Evolutionary conservation across 768 basidiomycete genomes (phyloP).

Genomic region (Psilocybe tampanensis): DNA sequence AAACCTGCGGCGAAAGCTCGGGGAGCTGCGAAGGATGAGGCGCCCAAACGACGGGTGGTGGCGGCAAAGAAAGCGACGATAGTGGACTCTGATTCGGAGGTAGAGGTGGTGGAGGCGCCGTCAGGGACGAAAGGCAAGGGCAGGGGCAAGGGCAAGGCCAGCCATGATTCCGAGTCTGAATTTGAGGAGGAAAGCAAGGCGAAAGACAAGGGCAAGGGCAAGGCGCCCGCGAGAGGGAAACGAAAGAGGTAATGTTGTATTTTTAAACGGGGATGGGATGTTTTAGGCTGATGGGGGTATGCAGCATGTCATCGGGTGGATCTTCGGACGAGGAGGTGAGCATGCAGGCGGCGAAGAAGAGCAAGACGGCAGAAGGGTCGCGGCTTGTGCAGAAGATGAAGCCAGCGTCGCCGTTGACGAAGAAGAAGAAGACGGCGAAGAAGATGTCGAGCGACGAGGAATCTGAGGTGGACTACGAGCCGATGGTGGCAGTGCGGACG

Average conservation of each 20-base stretch:
- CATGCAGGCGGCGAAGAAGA: constrained; percentile 36
- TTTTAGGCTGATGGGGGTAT: not conserved
- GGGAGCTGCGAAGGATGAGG: constrained; percentile 18
- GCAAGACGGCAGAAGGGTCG: constrained; percentile 27
- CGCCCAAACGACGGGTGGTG: constrained; percentile 6
- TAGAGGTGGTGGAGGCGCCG: constrained; percentile 23
- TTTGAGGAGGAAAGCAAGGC: not conserved
- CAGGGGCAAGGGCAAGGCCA: constrained; percentile 21
- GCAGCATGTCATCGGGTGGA: constrained; percentile 11
- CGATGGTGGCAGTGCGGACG: constrained; percentile 32
- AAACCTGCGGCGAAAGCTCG: constrained; percentile 7
- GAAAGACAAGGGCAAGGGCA: constrained; percentile 27
- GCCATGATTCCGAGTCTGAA: not conserved
- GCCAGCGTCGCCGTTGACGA: constrained; percentile 55
- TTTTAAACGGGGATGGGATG: not conserved
- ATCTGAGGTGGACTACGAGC: constrained; percentile 49
- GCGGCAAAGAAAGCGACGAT: constrained; percentile 8
- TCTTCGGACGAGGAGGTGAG: constrained; percentile 13
- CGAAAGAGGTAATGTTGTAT: constrained; percentile 60
- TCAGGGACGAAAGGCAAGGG: constrained; percentile 18
- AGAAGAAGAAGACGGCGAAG: constrained; percentile 52
- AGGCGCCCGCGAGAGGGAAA: constrained; percentile 39
- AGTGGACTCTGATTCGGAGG: constrained; percentile 19
- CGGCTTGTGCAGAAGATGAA: constrained; percentile 65
- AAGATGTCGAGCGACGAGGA: constrained; percentile 50